phyloP scores from a whole-genome alignment of 768 basidiomycete genomes.

The Tricholoma flavovirens region DNA sequence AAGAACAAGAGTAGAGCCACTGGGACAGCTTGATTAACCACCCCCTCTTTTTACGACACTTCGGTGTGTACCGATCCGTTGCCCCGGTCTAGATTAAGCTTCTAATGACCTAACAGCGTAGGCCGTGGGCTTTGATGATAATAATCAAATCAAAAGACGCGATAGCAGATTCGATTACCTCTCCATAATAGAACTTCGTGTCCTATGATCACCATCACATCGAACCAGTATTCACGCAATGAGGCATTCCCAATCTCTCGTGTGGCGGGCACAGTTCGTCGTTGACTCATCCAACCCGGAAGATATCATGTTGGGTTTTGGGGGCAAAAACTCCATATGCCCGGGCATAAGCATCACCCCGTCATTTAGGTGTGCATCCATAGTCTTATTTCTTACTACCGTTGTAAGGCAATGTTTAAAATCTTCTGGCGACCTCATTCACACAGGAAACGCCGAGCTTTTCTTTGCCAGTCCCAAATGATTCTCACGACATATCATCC shows the following conservation, averaged over 20 bases:
- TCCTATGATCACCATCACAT: conserved; percentile 6
- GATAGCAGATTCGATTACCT: not conserved
- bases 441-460: not conserved
- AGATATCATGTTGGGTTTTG: not conserved
- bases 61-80: too few species aligned
- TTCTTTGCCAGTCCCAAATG: not conserved
- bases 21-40: not conserved
- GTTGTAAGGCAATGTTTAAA: too few species aligned
- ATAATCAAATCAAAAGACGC: not conserved
- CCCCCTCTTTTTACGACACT: too few species aligned
- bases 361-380: not conserved
- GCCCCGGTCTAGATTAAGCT: too few species aligned
- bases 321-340: not conserved
- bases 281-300: not conserved
- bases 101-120: too few species aligned
- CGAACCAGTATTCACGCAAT: not conserved
- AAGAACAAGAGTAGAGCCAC: not conserved
- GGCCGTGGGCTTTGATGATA: too few species aligned
- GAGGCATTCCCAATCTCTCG: not conserved
- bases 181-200: conserved; percentile 12
- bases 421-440: too few species aligned
- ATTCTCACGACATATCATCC: not conserved
- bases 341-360: not conserved
- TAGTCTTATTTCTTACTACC: not conserved
- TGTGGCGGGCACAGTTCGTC: not conserved